Conservation (phyloP, 768 basidiomycete genomes). For the Obba rivulosa region DNA sequence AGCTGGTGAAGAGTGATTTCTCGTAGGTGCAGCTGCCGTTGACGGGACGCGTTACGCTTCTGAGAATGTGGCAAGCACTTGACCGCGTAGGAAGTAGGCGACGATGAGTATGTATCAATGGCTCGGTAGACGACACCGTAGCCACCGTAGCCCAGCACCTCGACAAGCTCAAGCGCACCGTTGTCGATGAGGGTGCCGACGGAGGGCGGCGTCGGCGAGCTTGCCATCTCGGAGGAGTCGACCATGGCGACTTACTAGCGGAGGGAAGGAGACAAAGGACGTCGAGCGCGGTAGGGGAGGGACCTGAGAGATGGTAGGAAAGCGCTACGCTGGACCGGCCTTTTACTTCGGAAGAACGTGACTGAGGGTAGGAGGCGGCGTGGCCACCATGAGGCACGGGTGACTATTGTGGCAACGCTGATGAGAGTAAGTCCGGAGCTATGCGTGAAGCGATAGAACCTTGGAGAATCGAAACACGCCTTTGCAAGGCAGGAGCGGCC, state of each 20-base stretch:
- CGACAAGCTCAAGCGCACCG: conserved; percentile 74
- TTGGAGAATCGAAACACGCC: too few relatives aligned
- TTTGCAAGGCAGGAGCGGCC: too few relatives aligned
- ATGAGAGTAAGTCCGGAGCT: too few relatives aligned
- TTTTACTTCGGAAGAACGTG: conserved; percentile 27
- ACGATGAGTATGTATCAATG: conserved; percentile 44
- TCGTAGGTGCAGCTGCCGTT: conserved; percentile 75
- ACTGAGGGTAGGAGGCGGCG: conserved; percentile 25
- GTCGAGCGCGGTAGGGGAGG: conserved; percentile 13
- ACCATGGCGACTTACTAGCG: conserved; percentile 19
- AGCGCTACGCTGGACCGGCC: conserved; percentile 12
- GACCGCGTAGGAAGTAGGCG: conserved; percentile 71
- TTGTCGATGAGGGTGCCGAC: conserved; percentile 82
- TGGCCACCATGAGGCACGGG: conserved; percentile 30
- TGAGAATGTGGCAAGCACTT: conserved; percentile 75
- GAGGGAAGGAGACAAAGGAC: conserved; percentile 11
- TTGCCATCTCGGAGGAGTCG: conserved; percentile 26
- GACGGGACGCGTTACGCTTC: conserved; percentile 44
- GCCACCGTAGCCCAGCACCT: conserved; percentile 87
- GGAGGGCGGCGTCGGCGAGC: conserved; percentile 42
- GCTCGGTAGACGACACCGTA: conserved; percentile 96
- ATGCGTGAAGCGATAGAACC: too few relatives aligned
- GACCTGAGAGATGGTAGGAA: conserved; percentile 20
- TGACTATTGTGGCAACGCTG: conserved; percentile 13
- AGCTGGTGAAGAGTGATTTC: conserved; percentile 82